Conservation (phyloP, 306 rosid genomes). For the Echinosophora koreensis region DNA sequence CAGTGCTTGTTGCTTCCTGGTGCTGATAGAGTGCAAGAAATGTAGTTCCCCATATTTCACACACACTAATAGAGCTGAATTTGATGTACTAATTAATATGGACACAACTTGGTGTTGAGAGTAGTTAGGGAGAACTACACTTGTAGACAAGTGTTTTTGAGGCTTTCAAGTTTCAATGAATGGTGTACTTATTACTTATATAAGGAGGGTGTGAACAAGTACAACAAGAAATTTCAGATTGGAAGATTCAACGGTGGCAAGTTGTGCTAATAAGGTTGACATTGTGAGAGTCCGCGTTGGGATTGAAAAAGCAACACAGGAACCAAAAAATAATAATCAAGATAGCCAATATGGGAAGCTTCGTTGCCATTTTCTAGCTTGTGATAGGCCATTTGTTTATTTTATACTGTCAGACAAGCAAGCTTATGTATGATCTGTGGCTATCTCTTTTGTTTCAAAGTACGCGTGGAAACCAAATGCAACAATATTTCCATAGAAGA, state of each 20-base stretch:
- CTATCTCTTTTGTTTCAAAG: neutral
- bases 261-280: slow-evolving; percentile 45
- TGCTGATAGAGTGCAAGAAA: slow-evolving; percentile 68
- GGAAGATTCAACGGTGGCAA: slow-evolving; percentile 41
- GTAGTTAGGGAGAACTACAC: neutral
- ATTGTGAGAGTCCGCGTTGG: slow-evolving; percentile 48
- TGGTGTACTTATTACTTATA: neutral
- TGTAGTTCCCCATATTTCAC: slow-evolving; percentile 74
- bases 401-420: neutral
- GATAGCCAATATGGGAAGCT: slow-evolving; percentile 43
- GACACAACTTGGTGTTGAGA: neutral
- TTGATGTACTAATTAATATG: neutral
- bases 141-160: slow-evolving; percentile 1
- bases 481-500: neutral
- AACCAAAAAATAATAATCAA: neutral
- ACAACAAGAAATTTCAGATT: slow-evolving; percentile 7
- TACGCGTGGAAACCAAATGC: slow-evolving; percentile 48
- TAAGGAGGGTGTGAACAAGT: slow-evolving; percentile 23
- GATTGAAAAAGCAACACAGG: slow-evolving; percentile 4
- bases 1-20: slow-evolving; percentile 53
- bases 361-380: slow-evolving; percentile 38
- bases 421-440: slow-evolving; percentile 39
- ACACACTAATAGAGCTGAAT: neutral
- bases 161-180: slow-evolving; percentile 30
- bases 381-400: slow-evolving; percentile 24